Conservation (phyloP, 305 asterid species). For the Fraxinus latifolia region DNA sequence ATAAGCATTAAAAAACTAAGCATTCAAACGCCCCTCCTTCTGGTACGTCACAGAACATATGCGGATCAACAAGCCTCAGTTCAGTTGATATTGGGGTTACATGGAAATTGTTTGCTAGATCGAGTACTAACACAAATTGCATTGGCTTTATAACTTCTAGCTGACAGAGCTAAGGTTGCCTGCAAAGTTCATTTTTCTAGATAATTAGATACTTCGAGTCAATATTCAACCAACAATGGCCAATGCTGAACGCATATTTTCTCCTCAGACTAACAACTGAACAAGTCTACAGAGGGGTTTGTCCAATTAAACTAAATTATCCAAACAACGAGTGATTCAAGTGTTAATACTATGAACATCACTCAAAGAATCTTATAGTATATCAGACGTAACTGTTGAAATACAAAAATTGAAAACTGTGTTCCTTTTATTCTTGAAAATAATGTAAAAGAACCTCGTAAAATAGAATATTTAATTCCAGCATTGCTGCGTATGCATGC, state of each 20-base stretch:
- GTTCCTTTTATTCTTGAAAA: not conserved
- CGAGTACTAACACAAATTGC: not conserved
- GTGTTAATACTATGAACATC: not conserved
- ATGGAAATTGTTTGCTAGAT: not conserved
- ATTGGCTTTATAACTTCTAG: not conserved
- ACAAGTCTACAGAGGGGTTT: not conserved
- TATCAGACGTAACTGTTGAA: not conserved
- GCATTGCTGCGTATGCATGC: not conserved
- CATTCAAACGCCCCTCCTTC: not conserved
- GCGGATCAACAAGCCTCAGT: not conserved
- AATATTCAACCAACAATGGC: not conserved
- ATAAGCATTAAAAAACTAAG: not conserved
- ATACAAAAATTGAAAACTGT: not conserved
- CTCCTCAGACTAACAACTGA: not conserved
- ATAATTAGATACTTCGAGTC: not conserved
- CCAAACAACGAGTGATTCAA: not conserved
- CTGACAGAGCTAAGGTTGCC: not conserved
- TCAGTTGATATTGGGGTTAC: not conserved
- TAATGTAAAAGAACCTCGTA: not conserved
- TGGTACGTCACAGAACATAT: not conserved
- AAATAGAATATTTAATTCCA: not conserved
- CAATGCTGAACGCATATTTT: not conserved
- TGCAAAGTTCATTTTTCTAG: not conserved
- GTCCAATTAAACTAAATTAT: not conserved
- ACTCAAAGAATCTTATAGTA: not conserved